Evolutionary conservation across 1,284 basidiomycete species (phyloP), one percentile per base, ranked within the genome.

Genomic region (Fomitopsis palustris): DNA sequence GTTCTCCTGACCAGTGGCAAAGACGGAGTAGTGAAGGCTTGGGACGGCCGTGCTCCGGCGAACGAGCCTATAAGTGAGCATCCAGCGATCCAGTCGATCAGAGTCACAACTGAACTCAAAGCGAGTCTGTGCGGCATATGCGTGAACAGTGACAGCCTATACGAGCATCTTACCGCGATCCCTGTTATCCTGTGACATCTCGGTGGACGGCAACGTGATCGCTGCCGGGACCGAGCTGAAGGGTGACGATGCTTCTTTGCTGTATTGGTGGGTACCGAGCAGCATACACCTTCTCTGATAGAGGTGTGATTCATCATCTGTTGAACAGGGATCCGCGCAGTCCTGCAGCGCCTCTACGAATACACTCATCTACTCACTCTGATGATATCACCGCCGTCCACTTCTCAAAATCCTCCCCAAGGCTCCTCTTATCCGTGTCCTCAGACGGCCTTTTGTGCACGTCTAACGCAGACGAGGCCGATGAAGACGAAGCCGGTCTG

Each of bases 401-500:
- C 31, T 91, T 91, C 61, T 64, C 65, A 74, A 29, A 65, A 60
- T 41, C 67, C 8, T 39, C 52, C 29, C 55, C 64, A 33, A 78
- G 73, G 55, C 66, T 81, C 43, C 72, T 90, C 17, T 78, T 93
- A 6, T 89, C 90, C 5, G 84, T 82, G 0, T 90, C 88, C 0
- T 81, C 88, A 0, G 90, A 93, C 62, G 91, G 90, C 2, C 74
- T 93, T 10, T 67, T 93, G 16, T 82, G 82, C 64, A 81, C 81
- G 0, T 89, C 88, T 0, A 82, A 90, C 65, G 75, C 86, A 3
- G 74, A 81, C 3, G 88, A 92, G 68, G 70, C 75, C 16, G 88
- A 93, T 64, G 90, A 92, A 69, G 90, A 93, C 62, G 90, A 92
- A 67, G 84, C 90, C 0, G 80, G 82, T 1, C 61, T 86, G 4